phyloP scores from a whole-genome alignment of 257 asterid genomes.

The Perilla frutescens region DNA sequence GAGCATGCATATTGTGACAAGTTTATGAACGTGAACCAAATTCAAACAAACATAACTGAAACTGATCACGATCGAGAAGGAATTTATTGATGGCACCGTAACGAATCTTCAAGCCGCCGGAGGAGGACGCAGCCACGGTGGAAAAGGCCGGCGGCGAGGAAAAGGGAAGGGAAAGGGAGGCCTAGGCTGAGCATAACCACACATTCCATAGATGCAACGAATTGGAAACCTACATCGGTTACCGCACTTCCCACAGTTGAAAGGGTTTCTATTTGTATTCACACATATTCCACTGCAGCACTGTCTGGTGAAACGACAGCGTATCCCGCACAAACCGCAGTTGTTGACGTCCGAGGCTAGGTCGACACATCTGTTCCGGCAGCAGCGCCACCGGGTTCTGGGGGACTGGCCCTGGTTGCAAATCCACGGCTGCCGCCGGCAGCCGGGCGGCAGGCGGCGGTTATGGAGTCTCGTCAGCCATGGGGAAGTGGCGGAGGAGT shows the following conservation, averaged over 20 bases:
- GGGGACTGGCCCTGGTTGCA: constrained; percentile 48
- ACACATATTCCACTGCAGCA: constrained; percentile 67
- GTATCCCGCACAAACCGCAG: constrained; percentile 67
- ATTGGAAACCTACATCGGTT: constrained; percentile 49
- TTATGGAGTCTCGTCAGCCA: constrained; percentile 43
- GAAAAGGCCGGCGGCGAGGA: constrained; percentile 35
- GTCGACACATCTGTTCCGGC: constrained; percentile 69
- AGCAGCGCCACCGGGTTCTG: constrained; percentile 46
- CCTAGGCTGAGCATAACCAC: constrained; percentile 65
- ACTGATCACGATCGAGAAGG: not conserved
- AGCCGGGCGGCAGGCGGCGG: constrained; percentile 50
- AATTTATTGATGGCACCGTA: not conserved
- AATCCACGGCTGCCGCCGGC: constrained; percentile 69
- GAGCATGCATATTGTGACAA: not conserved
- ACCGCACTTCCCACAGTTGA: constrained; percentile 65
- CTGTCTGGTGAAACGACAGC: constrained; percentile 68
- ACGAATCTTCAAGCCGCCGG: constrained; percentile 2
- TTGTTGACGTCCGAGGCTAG: constrained; percentile 58
- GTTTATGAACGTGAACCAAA: not conserved
- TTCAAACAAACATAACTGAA: not conserved
- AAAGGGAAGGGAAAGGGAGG: constrained; percentile 55
- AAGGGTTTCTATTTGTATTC: constrained; percentile 52
- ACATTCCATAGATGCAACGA: constrained; percentile 59
- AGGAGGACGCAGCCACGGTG: not conserved
- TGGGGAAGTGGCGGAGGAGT: constrained; percentile 40